Base-by-base conservation (phyloP, 306 rosid species). In the Vigna nakashimae region DNA sequence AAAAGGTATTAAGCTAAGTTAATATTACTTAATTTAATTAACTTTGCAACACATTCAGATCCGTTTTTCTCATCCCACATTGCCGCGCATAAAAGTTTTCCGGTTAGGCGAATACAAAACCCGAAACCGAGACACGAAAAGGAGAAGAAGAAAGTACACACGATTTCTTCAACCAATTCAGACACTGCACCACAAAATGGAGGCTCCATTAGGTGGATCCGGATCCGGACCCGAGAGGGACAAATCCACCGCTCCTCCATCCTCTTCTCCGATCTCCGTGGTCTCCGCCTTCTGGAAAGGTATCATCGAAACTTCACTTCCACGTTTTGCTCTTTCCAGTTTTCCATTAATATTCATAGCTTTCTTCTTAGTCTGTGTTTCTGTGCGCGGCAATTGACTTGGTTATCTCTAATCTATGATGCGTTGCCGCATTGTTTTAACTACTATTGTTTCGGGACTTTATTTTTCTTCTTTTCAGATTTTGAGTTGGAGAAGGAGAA, bases 401-500 rank as follows among this genome's bases (percentile, higher is more conserved):
- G 51, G 11, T 13, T 51, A 38, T 57, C 43, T 18, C 11, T 28
- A 22, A 22, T 57, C 77, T 42, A 16, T 58, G 68, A 46, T 32
- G 9, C 18, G 57, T 15, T 68, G 75, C 62, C 7, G 7, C 65
- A 58, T 40, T 34, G 60, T 22, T 74, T 79, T 28, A 17, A 80
- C n/a, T 57, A 59, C 55, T 42, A 68, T 48, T 15, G 49, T 73
- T 69, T 40, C 17, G 9, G 17, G 42, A 62, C 4, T 69, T 45
- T 15, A 13, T 26, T 9, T 2, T 26, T 62, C 11, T 52, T 36
- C 12, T 65, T 72, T 57, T n/a, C 90, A 95, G 97, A 91, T 65
- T 95, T 95, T 85, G 98, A 95, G 79, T 85, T 92, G 77, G 99
- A 95, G 92, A 92, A 88, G 89, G 99, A 92, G 86, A 92, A 90